Conservation (phyloP, 306 rosid species). For the Inga leiocalycina region DNA sequence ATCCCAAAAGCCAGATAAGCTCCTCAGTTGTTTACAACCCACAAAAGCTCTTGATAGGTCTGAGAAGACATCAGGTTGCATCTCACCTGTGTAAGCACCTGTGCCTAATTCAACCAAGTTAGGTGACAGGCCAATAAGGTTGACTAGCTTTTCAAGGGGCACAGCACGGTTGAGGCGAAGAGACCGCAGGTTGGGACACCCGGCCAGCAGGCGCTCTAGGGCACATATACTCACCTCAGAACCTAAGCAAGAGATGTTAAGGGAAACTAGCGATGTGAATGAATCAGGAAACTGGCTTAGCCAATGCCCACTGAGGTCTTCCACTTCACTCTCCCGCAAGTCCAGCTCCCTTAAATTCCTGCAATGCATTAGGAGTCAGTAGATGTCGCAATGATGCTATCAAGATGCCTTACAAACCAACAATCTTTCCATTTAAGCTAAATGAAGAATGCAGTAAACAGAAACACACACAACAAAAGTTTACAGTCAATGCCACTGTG, state of each 20-base stretch:
- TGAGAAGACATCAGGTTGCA: conserved; percentile 65
- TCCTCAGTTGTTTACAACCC: conserved; percentile 63
- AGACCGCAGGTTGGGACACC: conserved; percentile 79
- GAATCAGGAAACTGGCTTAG: conserved; percentile 90
- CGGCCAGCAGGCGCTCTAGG: conserved; percentile 79
- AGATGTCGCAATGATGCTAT: conserved; percentile 11
- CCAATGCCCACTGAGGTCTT: conserved; percentile 92
- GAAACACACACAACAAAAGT: conserved; percentile 8
- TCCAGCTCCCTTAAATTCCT: conserved; percentile 91
- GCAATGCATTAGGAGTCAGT: conserved; percentile 36
- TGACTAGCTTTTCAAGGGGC: conserved; percentile 75
- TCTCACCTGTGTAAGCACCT: conserved; percentile 67
- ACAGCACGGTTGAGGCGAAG: conserved; percentile 85
- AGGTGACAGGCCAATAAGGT: conserved; percentile 68
- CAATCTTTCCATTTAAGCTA: neutral
- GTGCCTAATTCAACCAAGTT: conserved; percentile 86
- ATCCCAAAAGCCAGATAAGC: conserved; percentile 92
- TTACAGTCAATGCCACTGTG: neutral
- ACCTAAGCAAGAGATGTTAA: conserved; percentile 76
- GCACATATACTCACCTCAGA: conserved; percentile 81
- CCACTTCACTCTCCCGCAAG: conserved; percentile 91
- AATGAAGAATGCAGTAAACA: neutral
- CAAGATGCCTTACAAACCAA: conserved; percentile 5
- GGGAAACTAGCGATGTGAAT: conserved; percentile 82
- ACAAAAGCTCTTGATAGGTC: conserved; percentile 57